These are phyloP conservation scores for Phoma sp. DNA, from an alignment of 2,329 filamentous ascomycete species.

Conservation along the genomic window DNA sequence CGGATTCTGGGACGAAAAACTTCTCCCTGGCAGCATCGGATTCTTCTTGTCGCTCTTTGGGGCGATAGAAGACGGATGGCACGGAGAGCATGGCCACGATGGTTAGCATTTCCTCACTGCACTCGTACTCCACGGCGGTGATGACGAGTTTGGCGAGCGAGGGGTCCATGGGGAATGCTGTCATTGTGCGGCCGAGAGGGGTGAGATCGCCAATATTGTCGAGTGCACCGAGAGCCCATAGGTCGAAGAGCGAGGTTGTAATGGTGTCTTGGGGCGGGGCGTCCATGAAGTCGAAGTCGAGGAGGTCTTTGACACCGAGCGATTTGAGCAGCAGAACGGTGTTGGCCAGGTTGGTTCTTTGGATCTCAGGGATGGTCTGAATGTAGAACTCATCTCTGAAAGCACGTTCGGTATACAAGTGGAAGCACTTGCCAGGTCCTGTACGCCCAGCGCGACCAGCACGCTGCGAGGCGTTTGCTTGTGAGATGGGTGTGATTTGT, in stretches of 20 bases:
- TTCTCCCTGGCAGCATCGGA: conserved; percentile 95
- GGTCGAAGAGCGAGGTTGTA: conserved; percentile 93
- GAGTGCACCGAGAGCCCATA: conserved; percentile 93
- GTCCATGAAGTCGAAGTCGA: conserved; percentile 99
- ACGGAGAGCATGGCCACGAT: conserved; percentile 99
- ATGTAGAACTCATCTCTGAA: conserved; percentile 97
- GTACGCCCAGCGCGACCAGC: conserved; percentile 94
- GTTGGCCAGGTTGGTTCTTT: conserved; percentile 93
- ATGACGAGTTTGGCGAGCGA: conserved; percentile 94
- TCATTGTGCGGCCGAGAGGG: conserved; percentile 87
- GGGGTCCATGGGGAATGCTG: conserved; percentile 97
- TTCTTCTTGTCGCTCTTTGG: conserved; percentile 95
- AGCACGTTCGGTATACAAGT: conserved; percentile 91
- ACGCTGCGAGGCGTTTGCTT: conserved; percentile 92
- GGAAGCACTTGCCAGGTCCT: conserved; percentile 93
- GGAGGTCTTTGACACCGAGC: conserved; percentile 87
- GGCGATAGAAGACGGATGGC: conserved; percentile 94
- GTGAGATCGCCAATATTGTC: conserved; percentile 95
- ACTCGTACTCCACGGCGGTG: conserved; percentile 86
- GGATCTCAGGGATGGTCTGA: conserved; percentile 96
- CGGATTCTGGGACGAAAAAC: conserved; percentile 97
- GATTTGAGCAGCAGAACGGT: conserved; percentile 95
- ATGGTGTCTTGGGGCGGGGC: conserved; percentile 98
- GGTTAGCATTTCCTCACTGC: conserved; percentile 96
- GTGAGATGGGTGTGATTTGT: conserved; percentile 96